Evolutionary conservation across 345 rosid genomes (phyloP).

Genomic region (Eucalyptus caleyi): DNA sequence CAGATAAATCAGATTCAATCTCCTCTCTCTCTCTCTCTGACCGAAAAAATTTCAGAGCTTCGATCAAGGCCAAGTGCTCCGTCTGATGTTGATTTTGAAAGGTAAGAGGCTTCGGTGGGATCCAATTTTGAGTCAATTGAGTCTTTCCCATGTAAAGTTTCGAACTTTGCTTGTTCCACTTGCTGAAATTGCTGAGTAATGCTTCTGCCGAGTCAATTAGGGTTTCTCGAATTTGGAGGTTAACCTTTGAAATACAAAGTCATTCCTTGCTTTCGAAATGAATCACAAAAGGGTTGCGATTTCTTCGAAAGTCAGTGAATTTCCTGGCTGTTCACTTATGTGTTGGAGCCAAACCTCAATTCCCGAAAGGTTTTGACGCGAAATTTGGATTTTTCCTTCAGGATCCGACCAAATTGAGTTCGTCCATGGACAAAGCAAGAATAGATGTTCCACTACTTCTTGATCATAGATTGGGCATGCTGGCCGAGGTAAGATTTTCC

Average conservation of each 20-base stretch:
- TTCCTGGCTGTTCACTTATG: too few species aligned
- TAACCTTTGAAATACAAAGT: neutral
- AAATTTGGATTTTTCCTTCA: too few species aligned
- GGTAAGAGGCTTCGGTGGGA: neutral
- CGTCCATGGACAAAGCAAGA: too few species aligned
- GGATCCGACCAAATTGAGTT: too few species aligned
- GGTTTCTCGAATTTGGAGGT: neutral
- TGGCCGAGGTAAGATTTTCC: too few species aligned
- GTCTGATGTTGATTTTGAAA: neutral
- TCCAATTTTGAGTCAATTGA: neutral
- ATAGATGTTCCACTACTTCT: too few species aligned
- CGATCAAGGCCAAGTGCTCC: neutral
- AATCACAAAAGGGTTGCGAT: fast-evolving
- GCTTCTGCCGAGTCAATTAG: neutral
- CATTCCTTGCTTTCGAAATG: neutral
- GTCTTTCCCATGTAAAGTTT: neutral
- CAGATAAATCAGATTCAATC: too few species aligned
- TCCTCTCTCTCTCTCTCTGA: too few species aligned
- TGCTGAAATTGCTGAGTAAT: neutral
- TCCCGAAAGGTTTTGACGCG: fast-evolving
- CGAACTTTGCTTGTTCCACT: neutral
- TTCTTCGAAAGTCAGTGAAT: too few species aligned
- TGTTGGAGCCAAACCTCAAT: too few species aligned
- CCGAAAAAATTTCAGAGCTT: neutral
- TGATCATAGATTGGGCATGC: too few species aligned